These are phyloP conservation scores for Globisporangium nunn DNA, from an alignment of 352 stramenopile genomes.

Conservation along the genomic window DNA sequence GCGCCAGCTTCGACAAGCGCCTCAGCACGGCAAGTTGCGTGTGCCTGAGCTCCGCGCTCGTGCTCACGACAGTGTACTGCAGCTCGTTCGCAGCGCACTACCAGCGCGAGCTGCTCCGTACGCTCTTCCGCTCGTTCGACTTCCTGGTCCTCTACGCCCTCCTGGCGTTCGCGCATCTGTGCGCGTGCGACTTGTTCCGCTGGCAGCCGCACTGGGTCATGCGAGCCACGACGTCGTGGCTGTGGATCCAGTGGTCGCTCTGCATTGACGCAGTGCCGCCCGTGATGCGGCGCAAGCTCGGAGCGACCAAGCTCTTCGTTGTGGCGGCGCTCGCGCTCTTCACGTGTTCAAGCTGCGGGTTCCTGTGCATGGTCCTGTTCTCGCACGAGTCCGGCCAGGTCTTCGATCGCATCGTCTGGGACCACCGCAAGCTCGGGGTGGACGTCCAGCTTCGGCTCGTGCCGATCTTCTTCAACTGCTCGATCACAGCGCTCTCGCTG, in stretches of 20 bases:
- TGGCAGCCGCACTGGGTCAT: constrained; percentile 5
- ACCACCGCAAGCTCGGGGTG: constrained; percentile 5
- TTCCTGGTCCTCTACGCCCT: constrained; percentile 23
- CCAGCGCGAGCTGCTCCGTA: constrained; percentile 8
- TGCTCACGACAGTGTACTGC: not conserved
- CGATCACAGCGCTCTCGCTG: constrained; percentile 13
- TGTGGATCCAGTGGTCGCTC: constrained; percentile 19
- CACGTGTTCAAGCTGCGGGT: not conserved
- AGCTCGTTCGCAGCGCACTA: not conserved
- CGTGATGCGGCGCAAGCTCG: constrained; percentile 7
- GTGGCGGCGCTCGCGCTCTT: constrained; percentile 4
- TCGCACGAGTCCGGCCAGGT: not conserved
- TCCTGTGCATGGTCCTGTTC: constrained; percentile 6
- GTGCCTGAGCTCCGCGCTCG: not conserved
- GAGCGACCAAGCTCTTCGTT: constrained; percentile 1
- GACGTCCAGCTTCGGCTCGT: constrained; percentile 14
- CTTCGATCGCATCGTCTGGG: constrained; percentile 1
- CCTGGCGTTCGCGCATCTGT: constrained; percentile 11
- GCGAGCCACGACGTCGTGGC: constrained; percentile 1
- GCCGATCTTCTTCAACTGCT: constrained; percentile 19
- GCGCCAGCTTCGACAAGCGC: not conserved
- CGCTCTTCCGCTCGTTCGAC: constrained; percentile 18
- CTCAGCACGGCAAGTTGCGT: not conserved
- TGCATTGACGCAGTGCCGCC: constrained; percentile 18
- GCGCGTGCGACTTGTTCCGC: constrained; percentile 17